Conservation (phyloP, 768 basidiomycete genomes). For the Mycena latifolia region DNA sequence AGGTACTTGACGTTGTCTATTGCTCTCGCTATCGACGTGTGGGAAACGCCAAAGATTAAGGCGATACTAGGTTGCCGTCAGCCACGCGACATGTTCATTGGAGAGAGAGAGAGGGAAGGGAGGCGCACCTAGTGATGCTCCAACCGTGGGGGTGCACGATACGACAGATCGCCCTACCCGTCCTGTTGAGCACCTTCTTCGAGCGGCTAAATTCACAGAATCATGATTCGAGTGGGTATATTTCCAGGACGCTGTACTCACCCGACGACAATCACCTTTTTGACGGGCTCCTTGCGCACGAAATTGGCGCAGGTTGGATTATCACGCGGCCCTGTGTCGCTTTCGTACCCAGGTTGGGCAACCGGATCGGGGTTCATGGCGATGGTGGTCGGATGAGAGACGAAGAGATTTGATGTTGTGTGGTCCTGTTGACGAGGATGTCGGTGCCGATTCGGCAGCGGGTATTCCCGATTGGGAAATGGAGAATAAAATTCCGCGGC, state of each 20-base stretch:
- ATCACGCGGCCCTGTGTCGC: constrained; percentile 16
- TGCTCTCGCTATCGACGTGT: not conserved
- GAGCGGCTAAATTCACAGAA: too few relatives aligned
- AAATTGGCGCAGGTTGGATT: constrained; percentile 10
- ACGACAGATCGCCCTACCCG: constrained; percentile 13
- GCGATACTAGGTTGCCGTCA: not conserved
- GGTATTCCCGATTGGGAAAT: too few relatives aligned
- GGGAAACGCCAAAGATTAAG: constrained; percentile 2
- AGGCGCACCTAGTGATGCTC: too few relatives aligned
- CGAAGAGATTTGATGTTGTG: too few relatives aligned
- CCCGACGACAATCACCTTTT: not conserved
- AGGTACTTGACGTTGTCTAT: not conserved
- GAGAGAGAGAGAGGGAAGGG: too few relatives aligned
- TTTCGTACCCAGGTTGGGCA: constrained; percentile 18
- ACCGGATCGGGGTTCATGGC: constrained; percentile 1
- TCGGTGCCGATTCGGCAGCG: too few relatives aligned
- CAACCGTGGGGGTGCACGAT: not conserved
- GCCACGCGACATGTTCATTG: too few relatives aligned
- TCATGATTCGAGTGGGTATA: too few relatives aligned
- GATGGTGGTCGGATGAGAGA: too few relatives aligned
- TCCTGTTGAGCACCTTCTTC: constrained; percentile 7
- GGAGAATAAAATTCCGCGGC: too few relatives aligned
- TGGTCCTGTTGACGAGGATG: too few relatives aligned
- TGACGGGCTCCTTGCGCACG: not conserved
- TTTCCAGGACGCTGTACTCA: not conserved